phyloP scores from a whole-genome alignment of 345 rosid genomes.

The Eucalyptus erythrocorys region DNA sequence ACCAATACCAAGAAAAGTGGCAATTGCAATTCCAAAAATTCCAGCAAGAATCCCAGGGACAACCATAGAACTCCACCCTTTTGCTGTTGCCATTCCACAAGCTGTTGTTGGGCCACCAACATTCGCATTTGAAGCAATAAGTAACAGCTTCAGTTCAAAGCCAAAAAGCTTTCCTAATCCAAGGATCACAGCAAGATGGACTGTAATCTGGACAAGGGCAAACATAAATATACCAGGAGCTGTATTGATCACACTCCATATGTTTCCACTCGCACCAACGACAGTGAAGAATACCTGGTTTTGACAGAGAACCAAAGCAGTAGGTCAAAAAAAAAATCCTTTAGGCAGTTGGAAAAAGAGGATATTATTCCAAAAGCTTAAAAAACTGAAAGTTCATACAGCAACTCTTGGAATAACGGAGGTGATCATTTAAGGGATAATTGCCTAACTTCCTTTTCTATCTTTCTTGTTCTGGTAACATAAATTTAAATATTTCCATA shows the following conservation, averaged over 20 bases:
- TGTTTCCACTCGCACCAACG: conserved; percentile 78
- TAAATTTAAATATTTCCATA: neutral
- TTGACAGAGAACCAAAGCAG: neutral
- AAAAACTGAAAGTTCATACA: neutral
- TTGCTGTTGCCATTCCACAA: conserved; percentile 87
- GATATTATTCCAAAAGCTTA: neutral
- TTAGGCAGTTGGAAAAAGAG: neutral
- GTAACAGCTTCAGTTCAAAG: conserved; percentile 59
- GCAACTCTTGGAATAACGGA: neutral
- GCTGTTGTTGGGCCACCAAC: conserved; percentile 94
- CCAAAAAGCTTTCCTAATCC: conserved; percentile 67
- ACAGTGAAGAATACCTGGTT: conserved; percentile 78
- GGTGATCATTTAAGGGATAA: neutral
- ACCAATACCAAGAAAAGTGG: conserved; percentile 61
- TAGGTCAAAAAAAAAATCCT: neutral
- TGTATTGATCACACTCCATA: conserved; percentile 69
- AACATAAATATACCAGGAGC: conserved; percentile 88
- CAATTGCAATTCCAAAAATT: conserved; percentile 68
- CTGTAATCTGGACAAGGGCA: conserved; percentile 54
- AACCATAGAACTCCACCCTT: conserved; percentile 67
- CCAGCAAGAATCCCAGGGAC: conserved; percentile 70
- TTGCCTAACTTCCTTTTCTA: neutral
- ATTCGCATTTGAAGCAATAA: conserved; percentile 88
- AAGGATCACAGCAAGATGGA: conserved; percentile 66
- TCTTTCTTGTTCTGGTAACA: neutral